Percentiles rank a stretch among this genome's conserved stretches.
Evolutionary conservation across 2,329 filamentous ascomycete species (phyloP).

Genomic region (Colletotrichum sojae): DNA sequence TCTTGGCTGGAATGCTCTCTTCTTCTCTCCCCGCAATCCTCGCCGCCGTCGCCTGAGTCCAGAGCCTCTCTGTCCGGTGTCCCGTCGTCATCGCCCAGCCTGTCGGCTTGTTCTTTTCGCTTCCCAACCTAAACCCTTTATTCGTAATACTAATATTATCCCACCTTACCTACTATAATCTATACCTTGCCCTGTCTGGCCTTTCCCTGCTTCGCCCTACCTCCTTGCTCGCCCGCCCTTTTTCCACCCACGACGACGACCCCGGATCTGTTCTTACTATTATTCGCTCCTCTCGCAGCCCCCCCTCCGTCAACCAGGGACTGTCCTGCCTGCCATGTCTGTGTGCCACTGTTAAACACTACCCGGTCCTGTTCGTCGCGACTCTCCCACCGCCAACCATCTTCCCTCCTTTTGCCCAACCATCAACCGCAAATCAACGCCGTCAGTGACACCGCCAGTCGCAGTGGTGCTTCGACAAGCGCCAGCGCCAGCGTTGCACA

Average conservation of each 20-base stretch:
- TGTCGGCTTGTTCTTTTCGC: slow-evolving; percentile 32
- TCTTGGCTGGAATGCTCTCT: slow-evolving; percentile 33
- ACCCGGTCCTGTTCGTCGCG: slow-evolving; percentile 18
- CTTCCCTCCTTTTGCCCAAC: slow-evolving; percentile 15
- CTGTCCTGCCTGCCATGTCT: slow-evolving; percentile 39
- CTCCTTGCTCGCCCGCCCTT: slow-evolving; percentile 31
- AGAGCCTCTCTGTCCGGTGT: not conserved
- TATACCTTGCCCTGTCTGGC: slow-evolving; percentile 36
- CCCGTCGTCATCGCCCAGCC: slow-evolving; percentile 33
- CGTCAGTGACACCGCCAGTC: slow-evolving; percentile 27
- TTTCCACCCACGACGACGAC: slow-evolving; percentile 26
- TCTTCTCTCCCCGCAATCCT: slow-evolving; percentile 24
- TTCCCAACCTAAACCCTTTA: slow-evolving; percentile 34
- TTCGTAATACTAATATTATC: slow-evolving; percentile 41
- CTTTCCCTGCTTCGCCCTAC: slow-evolving; percentile 26
- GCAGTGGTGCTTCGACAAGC: slow-evolving; percentile 25
- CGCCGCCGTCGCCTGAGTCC: slow-evolving; percentile 13
- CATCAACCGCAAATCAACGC: slow-evolving; percentile 8
- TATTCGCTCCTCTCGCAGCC: slow-evolving; percentile 23
- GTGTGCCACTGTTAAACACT: slow-evolving; percentile 30
- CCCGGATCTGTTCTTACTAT: slow-evolving; percentile 26
- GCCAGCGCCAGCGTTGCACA: slow-evolving; percentile 32
- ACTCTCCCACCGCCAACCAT: slow-evolving; percentile 9
- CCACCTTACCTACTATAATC: slow-evolving; percentile 34
- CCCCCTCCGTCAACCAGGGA: slow-evolving; percentile 35